These are phyloP conservation scores for Nicotiana benthamiana DNA, from an alignment of 257 asterid genomes.

Conservation along the genomic window DNA sequence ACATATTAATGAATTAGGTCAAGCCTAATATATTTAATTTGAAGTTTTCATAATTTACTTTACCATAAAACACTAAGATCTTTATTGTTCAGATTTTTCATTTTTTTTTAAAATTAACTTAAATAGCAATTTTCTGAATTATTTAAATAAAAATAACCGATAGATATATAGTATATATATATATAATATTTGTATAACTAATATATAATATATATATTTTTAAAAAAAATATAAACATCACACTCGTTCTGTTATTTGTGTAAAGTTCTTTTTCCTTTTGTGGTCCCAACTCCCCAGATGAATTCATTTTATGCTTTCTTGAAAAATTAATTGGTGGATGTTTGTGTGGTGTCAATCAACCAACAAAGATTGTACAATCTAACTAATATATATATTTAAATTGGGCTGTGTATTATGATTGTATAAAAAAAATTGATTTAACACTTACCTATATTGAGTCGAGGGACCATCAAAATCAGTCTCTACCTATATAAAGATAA, in stretches of 20 bases:
- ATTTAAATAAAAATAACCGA: too few species aligned
- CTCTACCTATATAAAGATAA: too few species aligned
- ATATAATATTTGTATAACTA: too few species aligned
- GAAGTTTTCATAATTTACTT: not conserved
- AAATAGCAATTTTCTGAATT: too few species aligned
- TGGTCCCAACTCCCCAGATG: not conserved
- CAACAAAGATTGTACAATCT: not conserved
- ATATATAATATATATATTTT: too few species aligned
- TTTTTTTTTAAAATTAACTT: not conserved
- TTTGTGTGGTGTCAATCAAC: not conserved
- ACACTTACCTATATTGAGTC: too few species aligned
- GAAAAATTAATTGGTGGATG: not conserved
- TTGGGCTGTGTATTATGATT: too few species aligned
- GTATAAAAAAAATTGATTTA: too few species aligned
- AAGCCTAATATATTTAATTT: not conserved
- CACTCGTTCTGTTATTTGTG: accelerated
- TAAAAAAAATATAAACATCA: too few species aligned
- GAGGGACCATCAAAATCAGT: too few species aligned
- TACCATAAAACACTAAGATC: not conserved
- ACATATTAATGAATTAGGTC: not conserved
- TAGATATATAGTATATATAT: too few species aligned
- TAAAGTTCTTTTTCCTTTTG: not conserved
- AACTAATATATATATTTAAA: too few species aligned
- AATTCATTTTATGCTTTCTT: not conserved
- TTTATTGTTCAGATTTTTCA: not conserved